Evolutionary conservation across 2,329 filamentous ascomycete species (phyloP).

Genomic region (Meredithiella fracta): DNA sequence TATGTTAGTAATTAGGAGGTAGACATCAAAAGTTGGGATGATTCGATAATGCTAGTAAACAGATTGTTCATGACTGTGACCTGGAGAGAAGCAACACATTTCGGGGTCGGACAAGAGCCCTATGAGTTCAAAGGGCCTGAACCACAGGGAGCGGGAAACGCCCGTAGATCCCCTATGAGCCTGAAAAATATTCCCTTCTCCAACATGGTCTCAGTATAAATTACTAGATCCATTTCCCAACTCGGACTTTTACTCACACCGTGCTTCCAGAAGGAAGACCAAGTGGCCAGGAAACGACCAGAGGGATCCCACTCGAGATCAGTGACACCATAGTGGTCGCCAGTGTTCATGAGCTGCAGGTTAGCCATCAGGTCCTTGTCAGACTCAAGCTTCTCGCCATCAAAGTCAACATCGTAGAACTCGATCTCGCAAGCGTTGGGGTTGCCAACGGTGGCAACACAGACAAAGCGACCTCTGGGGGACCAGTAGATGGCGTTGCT

Average conservation of each 20-base stretch:
- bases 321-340: slow-evolving; percentile 92
- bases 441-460: slow-evolving; percentile 83
- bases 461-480: slow-evolving; percentile 83
- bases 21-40: background rate
- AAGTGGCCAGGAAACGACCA: slow-evolving; percentile 83
- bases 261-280: slow-evolving; percentile 92
- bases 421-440: slow-evolving; percentile 90
- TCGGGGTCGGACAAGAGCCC: too few species aligned
- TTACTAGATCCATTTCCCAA: background rate
- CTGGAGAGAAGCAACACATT: too few species aligned
- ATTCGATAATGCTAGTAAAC: too few species aligned
- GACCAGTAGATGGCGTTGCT: slow-evolving; percentile 99
- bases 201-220: background rate
- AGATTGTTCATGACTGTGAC: too few species aligned
- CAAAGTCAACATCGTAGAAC: slow-evolving; percentile 95
- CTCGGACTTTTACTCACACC: slow-evolving; percentile 44
- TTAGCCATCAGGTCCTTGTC: slow-evolving; percentile 93
- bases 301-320: slow-evolving; percentile 98
- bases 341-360: slow-evolving; percentile 82
- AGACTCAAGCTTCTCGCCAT: slow-evolving; percentile 83
- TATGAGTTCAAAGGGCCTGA: too few species aligned
- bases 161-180: too few species aligned
- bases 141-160: too few species aligned
- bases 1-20: background rate
- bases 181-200: too few species aligned